Base-by-base conservation (phyloP, 2,329 filamentous ascomycete species). In the Chaetothyriales sp. region DNA sequence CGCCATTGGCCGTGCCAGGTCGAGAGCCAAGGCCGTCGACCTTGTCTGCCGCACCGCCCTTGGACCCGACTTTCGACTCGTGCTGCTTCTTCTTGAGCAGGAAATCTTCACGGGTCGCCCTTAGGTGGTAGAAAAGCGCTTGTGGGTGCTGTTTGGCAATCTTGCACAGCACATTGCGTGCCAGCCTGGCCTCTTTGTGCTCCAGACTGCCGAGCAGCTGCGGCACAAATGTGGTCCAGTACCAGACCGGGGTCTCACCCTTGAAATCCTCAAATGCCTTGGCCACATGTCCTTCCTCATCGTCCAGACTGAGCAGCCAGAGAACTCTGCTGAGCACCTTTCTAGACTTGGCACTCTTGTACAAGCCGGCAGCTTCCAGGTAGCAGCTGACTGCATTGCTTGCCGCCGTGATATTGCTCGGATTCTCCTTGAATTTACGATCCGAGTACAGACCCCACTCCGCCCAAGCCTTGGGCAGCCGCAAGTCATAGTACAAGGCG, bases 381-480 rank as follows among this genome's bases (percentile, higher is more conserved):
- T 98, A 98, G 59, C 90, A 96, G 52, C 88, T 95, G 18, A 98
- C 78, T 0, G 93, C 92, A 64, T 94, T 92, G 58, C 86, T 83
- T 4, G 90, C 93, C 54, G 86, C 80, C 55, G 83, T 84, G 50
- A 94, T 75, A 62, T 95, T 86, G 3, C 75, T 73, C 0, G 89
- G 84, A 57, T 95, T 85, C 49, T 88, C 84, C 70, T 95, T 96
- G 74, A 96, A 98, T 51, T 92, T 83, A 59, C 87, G 81, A 65
- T 98, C 92, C 62, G 94, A 96, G 74, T 95, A 98, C 63, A 94
- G 88, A 48, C 92, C 92, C 92, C 92, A 98, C 70, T 98, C 92
- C 15, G 92, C 90, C 92, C 92, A 98, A 2, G 92, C 92, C 69
- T 98, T 98, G 3, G 92, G 86, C 47, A 95, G 79, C 59, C 88